phyloP scores from a whole-genome alignment of 306 rosid species.

The Glycyrrhiza uralensis region DNA sequence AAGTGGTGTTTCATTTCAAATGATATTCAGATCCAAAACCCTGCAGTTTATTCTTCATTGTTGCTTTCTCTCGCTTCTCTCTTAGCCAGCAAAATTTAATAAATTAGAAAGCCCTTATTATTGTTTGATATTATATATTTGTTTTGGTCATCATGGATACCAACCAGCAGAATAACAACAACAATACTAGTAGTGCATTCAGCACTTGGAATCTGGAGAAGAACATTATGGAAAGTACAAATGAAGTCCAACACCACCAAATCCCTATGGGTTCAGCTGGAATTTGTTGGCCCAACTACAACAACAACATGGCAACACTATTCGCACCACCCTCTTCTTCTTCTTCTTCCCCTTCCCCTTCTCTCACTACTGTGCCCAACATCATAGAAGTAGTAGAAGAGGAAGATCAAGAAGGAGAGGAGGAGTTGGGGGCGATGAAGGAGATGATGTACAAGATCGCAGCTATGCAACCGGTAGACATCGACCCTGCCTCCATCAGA shows the following conservation, averaged over 20 bases:
- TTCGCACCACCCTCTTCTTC: slow-evolving; percentile 19
- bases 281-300: slow-evolving; percentile 37
- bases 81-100: neutral
- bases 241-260: slow-evolving; percentile 37
- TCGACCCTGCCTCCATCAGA: slow-evolving; percentile 73
- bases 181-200: slow-evolving; percentile 22
- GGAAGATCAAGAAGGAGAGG: slow-evolving; percentile 44
- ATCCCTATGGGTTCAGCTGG: slow-evolving; percentile 28
- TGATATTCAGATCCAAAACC: too few relatives aligned
- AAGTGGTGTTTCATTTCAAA: too few relatives aligned
- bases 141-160: slow-evolving; percentile 47
- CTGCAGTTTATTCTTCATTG: too few relatives aligned
- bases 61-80: neutral
- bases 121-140: neutral
- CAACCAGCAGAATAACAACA: slow-evolving; percentile 20
- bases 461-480: slow-evolving; percentile 93
- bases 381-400: too few relatives aligned
- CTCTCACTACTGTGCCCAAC: too few relatives aligned
- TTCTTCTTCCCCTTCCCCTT: too few relatives aligned
- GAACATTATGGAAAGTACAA: slow-evolving; percentile 25
- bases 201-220: slow-evolving; percentile 46
- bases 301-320: neutral
- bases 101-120: neutral
- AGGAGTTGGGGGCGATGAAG: slow-evolving; percentile 87
- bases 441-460: slow-evolving; percentile 98